Evolutionary conservation across 164 flowering plant genomes (phyloP).

Genomic region (Euptelea pleiosperma): DNA sequence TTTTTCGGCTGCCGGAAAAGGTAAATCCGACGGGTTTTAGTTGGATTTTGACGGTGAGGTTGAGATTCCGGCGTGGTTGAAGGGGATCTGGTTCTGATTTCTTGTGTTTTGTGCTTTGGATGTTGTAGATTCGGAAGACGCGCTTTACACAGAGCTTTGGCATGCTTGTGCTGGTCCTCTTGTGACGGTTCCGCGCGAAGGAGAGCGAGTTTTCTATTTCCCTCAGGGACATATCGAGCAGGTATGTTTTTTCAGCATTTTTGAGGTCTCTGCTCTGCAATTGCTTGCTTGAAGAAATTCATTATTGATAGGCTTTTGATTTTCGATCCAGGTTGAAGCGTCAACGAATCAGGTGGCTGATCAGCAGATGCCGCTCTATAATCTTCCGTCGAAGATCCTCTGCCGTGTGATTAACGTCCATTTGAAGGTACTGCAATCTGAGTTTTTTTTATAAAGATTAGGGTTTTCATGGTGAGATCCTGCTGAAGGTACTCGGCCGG

Average conservation of each 20-base stretch:
- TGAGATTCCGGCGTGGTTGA: background rate
- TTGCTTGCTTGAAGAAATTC: no score
- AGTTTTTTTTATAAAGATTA: no score
- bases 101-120: background rate
- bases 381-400: slow-evolving; percentile 70
- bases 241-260: slow-evolving; percentile 27
- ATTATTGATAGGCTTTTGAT: background rate
- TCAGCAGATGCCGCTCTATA: slow-evolving; percentile 70
- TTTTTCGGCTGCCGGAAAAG: slow-evolving; percentile 16
- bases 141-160: slow-evolving; percentile 23
- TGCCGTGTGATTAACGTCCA: slow-evolving; percentile 75
- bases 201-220: slow-evolving; percentile 74
- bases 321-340: slow-evolving; percentile 67
- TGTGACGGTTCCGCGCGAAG: slow-evolving; percentile 69
- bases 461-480: background rate
- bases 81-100: slow-evolving; percentile 2
- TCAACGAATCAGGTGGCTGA: slow-evolving; percentile 79
- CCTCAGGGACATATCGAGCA: slow-evolving; percentile 94
- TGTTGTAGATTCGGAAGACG: slow-evolving; percentile 15
- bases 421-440: slow-evolving; percentile 46
- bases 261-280: background rate
- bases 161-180: slow-evolving; percentile 33
- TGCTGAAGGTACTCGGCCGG: background rate
- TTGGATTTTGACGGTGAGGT: background rate
- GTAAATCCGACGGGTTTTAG: slow-evolving; percentile 16